Percentiles rank a stretch among this genome's conserved stretches.
Evolutionary conservation across 306 rosid genomes (phyloP).

Genomic region (Biancaea sappan): DNA sequence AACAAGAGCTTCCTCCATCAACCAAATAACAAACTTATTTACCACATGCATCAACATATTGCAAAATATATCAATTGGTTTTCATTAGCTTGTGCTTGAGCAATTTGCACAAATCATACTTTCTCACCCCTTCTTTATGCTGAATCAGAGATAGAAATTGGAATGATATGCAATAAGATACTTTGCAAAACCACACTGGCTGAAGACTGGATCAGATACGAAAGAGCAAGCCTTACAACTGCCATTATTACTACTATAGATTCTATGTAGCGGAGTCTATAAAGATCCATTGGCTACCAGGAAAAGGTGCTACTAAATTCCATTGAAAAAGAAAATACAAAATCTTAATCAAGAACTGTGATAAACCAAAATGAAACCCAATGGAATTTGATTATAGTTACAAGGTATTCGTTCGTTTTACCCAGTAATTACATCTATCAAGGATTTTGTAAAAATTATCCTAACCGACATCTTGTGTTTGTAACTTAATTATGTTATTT

Average conservation of each 20-base stretch:
- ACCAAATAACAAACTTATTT: not conserved
- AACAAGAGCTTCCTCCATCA: slow-evolving; percentile 15
- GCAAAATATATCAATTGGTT: not conserved
- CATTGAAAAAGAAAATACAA: not conserved
- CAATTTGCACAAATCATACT: not conserved
- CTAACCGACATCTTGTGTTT: not conserved
- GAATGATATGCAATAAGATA: not conserved
- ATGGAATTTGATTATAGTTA: not conserved
- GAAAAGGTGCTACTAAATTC: not conserved
- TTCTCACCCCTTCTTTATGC: not conserved
- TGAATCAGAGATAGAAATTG: not conserved
- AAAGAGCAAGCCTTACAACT: not conserved
- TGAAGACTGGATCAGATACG: not conserved
- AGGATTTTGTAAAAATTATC: not conserved
- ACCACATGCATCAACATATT: not conserved
- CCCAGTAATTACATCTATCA: not conserved
- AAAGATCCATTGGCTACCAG: not conserved
- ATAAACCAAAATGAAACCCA: not conserved
- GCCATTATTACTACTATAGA: not conserved
- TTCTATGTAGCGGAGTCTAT: not conserved
- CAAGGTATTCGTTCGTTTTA: not conserved
- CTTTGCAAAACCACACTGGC: not conserved
- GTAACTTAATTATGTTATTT: not conserved
- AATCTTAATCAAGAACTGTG: not conserved
- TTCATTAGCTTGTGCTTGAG: not conserved